Percentiles rank a stretch among this genome's conserved stretches.
These are phyloP conservation scores for Nicotiana otophora DNA, from an alignment of 257 asterid genomes.

Conservation along the genomic window DNA sequence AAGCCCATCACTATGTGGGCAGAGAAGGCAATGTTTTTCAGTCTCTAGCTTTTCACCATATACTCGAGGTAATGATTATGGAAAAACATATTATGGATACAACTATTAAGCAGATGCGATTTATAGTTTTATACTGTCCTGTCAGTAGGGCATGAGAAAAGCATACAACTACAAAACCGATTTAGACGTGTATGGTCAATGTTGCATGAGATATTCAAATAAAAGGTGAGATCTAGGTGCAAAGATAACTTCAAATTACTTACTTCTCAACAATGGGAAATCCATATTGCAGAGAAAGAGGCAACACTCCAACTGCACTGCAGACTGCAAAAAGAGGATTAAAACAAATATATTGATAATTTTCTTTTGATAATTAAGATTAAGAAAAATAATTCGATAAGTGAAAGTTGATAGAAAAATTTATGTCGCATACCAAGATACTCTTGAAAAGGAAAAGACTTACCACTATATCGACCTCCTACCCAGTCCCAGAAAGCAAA, in stretches of 20 bases:
- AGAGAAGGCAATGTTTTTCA: background rate
- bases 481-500: slow-evolving; percentile 99
- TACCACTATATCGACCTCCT: slow-evolving; percentile 99
- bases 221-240: background rate
- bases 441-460: slow-evolving; percentile 20
- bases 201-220: background rate
- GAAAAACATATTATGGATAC: background rate
- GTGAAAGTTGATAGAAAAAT: background rate
- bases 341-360: slow-evolving; percentile 16
- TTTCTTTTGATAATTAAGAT: background rate
- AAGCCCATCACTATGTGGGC: background rate
- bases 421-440: slow-evolving; percentile 12
- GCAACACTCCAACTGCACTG: slow-evolving; percentile 98
- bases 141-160: background rate
- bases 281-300: slow-evolving; percentile 97
- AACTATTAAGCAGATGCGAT: background rate
- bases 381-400: background rate
- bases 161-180: background rate
- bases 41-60: background rate
- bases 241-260: slow-evolving; percentile 24
- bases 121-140: background rate
- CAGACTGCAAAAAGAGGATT: slow-evolving; percentile 66
- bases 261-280: slow-evolving; percentile 84
- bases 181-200: background rate
- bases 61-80: background rate